phyloP scores from a whole-genome alignment of 2,329 filamentous ascomycete species.

The Raffaelea albimanens region DNA sequence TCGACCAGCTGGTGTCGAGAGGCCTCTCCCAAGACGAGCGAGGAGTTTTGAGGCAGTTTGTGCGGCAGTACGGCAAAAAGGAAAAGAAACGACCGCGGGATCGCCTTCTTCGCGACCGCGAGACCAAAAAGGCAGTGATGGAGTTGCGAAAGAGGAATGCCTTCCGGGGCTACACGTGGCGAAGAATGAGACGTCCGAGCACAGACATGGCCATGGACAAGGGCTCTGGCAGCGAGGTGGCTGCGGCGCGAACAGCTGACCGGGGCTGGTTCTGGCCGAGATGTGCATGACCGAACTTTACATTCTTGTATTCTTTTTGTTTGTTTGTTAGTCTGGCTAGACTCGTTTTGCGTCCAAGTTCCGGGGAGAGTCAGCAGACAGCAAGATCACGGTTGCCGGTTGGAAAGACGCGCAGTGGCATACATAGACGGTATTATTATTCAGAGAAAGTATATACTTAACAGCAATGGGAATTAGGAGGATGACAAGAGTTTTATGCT shows the following conservation, averaged over 20 bases:
- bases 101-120: constrained; percentile 66
- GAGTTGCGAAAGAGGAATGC: constrained; percentile 72
- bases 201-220: not conserved
- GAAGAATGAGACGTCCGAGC: constrained; percentile 30
- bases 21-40: constrained; percentile 26
- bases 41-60: constrained; percentile 38
- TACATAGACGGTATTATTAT: constrained; percentile 2
- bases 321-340: too few species aligned
- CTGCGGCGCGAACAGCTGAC: constrained; percentile 12
- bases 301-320: too few species aligned
- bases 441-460: constrained; percentile 1
- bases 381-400: too few species aligned
- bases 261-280: constrained; percentile 10
- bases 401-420: not conserved
- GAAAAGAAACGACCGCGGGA: constrained; percentile 78
- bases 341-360: too few species aligned
- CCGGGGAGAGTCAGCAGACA: too few species aligned
- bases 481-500: too few species aligned
- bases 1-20: constrained; percentile 25
- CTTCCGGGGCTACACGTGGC: constrained; percentile 86
- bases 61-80: constrained; percentile 44
- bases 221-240: constrained; percentile 6
- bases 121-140: constrained; percentile 58
- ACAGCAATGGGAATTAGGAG: too few species aligned
- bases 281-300: not conserved